Evolutionary conservation across 495 filamentous ascomycete species (phyloP).

Genomic region (Penicillium taxi): DNA sequence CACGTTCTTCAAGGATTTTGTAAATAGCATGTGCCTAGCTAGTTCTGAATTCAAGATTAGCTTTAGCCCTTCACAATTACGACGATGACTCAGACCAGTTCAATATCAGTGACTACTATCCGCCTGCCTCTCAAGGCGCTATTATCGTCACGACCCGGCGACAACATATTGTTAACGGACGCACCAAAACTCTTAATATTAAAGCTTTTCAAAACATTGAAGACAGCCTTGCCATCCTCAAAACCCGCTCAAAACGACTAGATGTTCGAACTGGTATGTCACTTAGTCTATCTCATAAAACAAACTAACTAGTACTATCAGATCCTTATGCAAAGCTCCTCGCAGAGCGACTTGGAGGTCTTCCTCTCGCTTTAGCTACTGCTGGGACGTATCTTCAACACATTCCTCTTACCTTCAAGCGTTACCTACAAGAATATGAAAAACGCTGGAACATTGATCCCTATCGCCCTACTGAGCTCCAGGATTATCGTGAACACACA

Average conservation of each 20-base stretch:
- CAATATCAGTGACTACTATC: too few species aligned
- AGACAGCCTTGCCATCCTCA: background rate
- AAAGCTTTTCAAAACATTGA: background rate
- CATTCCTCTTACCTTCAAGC: background rate
- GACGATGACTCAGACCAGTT: too few species aligned
- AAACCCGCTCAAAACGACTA: background rate
- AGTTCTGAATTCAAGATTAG: too few species aligned
- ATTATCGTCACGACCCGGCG: background rate
- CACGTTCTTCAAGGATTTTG: too few species aligned
- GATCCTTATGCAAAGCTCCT: background rate
- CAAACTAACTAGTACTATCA: background rate
- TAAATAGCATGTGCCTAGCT: too few species aligned
- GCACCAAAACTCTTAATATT: background rate
- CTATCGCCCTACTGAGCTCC: too few species aligned
- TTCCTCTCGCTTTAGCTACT: background rate
- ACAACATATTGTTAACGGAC: background rate
- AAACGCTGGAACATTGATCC: too few species aligned
- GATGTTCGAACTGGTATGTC: background rate
- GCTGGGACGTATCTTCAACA: slow-evolving; percentile 2
- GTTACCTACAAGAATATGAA: background rate
- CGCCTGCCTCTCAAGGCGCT: too few species aligned
- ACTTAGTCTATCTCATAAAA: background rate
- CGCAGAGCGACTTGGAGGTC: background rate
- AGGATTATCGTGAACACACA: too few species aligned
- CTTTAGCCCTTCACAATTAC: too few species aligned